Evolutionary conservation across 1,139 yeast genomes (phyloP).

Genomic region (Yamadazyma trypodendri): DNA sequence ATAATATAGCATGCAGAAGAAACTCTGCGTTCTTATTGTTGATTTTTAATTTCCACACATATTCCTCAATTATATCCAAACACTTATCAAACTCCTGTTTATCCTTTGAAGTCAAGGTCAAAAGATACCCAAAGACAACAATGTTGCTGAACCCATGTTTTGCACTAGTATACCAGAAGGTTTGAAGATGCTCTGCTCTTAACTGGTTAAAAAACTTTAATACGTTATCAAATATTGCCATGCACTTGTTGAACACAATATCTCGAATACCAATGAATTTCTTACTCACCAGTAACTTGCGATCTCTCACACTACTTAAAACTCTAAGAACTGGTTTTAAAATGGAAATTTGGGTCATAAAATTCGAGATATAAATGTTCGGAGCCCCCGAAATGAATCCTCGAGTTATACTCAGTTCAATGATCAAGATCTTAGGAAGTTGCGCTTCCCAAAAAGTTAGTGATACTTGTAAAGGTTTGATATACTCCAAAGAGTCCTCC

Average conservation of each 20-base stretch:
- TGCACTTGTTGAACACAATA: conserved; percentile 13
- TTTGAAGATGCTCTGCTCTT: conserved; percentile 17
- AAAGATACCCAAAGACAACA: conserved; percentile 14
- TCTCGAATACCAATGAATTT: conserved; percentile 16
- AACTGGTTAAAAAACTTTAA: conserved; percentile 13
- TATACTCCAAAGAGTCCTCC: conserved; percentile 10
- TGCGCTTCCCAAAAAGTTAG: conserved; percentile 14
- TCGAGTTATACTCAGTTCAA: conserved; percentile 14
- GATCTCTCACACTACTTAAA: conserved; percentile 8
- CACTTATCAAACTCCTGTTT: conserved; percentile 11
- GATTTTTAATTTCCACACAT: conserved; percentile 15
- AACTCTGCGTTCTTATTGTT: conserved; percentile 17
- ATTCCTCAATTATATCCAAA: conserved; percentile 14
- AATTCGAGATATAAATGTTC: conserved; percentile 16
- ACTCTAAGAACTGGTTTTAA: conserved; percentile 13
- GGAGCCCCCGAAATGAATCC: conserved; percentile 17
- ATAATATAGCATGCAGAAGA: conserved; percentile 14
- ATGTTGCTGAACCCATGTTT: conserved; percentile 15
- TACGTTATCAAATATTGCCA: conserved; percentile 13
- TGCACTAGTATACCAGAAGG: conserved; percentile 17
- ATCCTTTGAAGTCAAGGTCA: conserved; percentile 11
- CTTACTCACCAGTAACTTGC: conserved; percentile 8
- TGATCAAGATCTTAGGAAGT: conserved; percentile 12
- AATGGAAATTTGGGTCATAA: conserved; percentile 14
- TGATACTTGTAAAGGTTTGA: conserved; percentile 14